Percentiles rank a stretch among this genome's conserved stretches.
These are phyloP conservation scores for Zymoseptoria ardabiliae DNA, from an alignment of 2,329 filamentous ascomycete species.

Conservation along the genomic window DNA sequence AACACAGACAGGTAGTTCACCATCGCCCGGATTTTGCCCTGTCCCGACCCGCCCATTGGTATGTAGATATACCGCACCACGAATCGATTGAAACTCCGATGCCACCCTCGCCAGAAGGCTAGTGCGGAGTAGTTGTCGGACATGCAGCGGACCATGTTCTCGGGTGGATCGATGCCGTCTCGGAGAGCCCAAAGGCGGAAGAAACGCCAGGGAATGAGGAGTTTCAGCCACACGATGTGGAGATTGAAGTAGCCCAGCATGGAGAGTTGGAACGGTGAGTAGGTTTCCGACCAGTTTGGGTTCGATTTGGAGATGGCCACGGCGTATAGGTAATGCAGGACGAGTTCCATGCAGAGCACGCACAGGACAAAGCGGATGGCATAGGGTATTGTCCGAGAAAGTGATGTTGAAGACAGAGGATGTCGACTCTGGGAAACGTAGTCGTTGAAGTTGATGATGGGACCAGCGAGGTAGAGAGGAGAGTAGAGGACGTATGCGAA, in stretches of 20 bases:
- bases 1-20: constrained; percentile 79
- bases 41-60: constrained; percentile 66
- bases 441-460: constrained; percentile 96
- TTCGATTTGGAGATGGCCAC: constrained; percentile 79
- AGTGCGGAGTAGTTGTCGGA: constrained; percentile 88
- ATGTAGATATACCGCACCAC: constrained; percentile 89
- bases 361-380: constrained; percentile 72
- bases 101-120: constrained; percentile 94
- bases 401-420: constrained; percentile 60
- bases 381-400: constrained; percentile 66
- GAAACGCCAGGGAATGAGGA: constrained; percentile 94
- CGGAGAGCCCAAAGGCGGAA: constrained; percentile 93
- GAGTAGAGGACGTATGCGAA: constrained; percentile 85
- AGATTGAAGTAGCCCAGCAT: constrained; percentile 94
- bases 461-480: constrained; percentile 84
- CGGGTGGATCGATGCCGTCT: constrained; percentile 87
- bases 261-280: constrained; percentile 78
- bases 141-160: constrained; percentile 97
- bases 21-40: constrained; percentile 52
- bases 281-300: constrained; percentile 68
- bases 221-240: constrained; percentile 95
- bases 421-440: constrained; percentile 83
- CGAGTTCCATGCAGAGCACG: constrained; percentile 81
- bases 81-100: constrained; percentile 92
- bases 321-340: constrained; percentile 88